Conservation (phyloP, 192 early-diverging fungal species). For the Geranomyces michiganensis region DNA sequence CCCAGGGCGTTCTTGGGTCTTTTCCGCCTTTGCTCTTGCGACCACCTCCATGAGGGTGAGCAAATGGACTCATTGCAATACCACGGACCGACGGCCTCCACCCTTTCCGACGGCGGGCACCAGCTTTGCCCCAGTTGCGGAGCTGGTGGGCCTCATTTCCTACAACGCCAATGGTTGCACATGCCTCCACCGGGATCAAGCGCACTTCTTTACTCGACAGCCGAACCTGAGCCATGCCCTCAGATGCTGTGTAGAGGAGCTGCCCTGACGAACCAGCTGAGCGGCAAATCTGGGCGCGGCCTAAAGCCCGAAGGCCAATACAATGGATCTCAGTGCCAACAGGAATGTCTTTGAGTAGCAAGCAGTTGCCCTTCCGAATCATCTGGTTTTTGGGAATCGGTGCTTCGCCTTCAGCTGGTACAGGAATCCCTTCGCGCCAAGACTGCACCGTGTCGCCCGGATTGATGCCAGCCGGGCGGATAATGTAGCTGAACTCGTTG, state of each 20-base stretch:
- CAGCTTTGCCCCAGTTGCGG: constrained; percentile 86
- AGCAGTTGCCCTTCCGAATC: constrained; percentile 85
- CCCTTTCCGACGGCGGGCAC: constrained; percentile 78
- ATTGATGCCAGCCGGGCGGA: constrained; percentile 77
- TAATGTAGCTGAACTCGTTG: constrained; percentile 81
- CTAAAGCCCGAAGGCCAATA: constrained; percentile 77
- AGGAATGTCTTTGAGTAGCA: constrained; percentile 87
- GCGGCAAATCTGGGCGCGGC: constrained; percentile 75
- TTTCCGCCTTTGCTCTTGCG: constrained; percentile 90
- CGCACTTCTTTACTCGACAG: constrained; percentile 87
- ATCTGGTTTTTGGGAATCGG: constrained; percentile 45
- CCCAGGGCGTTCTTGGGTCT: constrained; percentile 87
- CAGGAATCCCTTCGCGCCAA: constrained; percentile 51
- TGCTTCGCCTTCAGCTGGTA: constrained; percentile 20
- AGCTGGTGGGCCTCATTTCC: constrained; percentile 91
- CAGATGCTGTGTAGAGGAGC: constrained; percentile 74
- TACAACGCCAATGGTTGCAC: constrained; percentile 88
- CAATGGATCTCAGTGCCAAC: constrained; percentile 88
- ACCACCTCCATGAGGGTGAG: constrained; percentile 99
- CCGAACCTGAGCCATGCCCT: constrained; percentile 81
- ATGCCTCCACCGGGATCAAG: constrained; percentile 77
- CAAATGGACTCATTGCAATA: constrained; percentile 91
- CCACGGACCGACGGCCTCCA: constrained; percentile 91
- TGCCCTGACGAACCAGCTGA: constrained; percentile 88
- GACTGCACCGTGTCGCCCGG: constrained; percentile 75